These are phyloP conservation scores for Colletotrichum liriopes DNA, from an alignment of 2,329 filamentous ascomycete species.

Conservation along the genomic window DNA sequence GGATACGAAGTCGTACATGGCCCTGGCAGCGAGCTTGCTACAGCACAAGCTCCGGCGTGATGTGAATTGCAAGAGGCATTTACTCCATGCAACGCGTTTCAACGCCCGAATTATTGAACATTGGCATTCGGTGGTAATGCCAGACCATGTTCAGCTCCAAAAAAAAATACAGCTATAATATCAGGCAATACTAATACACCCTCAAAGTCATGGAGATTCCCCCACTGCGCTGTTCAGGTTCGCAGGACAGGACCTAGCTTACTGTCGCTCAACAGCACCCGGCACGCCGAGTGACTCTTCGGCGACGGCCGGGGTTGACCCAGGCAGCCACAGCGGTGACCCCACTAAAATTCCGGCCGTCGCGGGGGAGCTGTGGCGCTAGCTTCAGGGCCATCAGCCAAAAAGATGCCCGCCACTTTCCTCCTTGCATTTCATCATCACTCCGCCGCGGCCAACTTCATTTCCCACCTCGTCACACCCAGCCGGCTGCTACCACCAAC, in stretches of 20 bases:
- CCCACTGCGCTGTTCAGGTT: background rate
- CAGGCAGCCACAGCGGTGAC: constrained; percentile 11
- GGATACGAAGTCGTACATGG: no score
- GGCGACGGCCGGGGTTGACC: constrained; percentile 8
- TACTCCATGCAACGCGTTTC: no score
- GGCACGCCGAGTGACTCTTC: constrained; percentile 29
- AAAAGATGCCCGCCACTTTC: constrained; percentile 14
- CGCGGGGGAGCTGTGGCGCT: constrained; percentile 35
- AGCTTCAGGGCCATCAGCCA: constrained; percentile 12
- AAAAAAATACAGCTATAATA: no score
- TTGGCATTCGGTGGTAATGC: background rate
- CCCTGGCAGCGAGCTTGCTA: no score
- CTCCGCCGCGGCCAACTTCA: background rate
- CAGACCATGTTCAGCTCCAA: no score
- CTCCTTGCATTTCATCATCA: constrained; percentile 9
- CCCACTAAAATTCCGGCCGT: constrained; percentile 7
- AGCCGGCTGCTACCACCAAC: background rate
- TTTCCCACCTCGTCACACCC: background rate
- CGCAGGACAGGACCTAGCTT: background rate
- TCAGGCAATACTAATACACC: background rate
- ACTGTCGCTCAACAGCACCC: background rate
- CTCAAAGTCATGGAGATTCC: background rate
- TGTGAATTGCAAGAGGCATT: no score
- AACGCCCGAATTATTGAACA: no score
- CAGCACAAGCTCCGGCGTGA: no score